phyloP scores from a whole-genome alignment of 2,329 filamentous ascomycete genomes.

The Emergomyces orientalis region DNA sequence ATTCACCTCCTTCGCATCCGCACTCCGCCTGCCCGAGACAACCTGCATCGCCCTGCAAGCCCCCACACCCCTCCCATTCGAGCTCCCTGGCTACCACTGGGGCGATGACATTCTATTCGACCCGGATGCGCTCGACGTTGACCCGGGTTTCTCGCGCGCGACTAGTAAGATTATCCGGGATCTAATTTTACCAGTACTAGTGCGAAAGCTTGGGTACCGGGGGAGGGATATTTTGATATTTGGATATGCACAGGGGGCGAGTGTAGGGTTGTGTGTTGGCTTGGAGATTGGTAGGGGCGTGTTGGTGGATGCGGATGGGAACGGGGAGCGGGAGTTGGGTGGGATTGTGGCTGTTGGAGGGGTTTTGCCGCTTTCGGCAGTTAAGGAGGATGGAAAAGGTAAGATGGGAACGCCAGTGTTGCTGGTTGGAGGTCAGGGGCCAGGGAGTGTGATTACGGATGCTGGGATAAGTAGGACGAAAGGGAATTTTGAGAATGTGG shows the following conservation, averaged over 20 bases:
- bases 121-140: slow-evolving; percentile 49
- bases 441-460: slow-evolving; percentile 46
- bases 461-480: slow-evolving; percentile 56
- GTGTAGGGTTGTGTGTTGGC: slow-evolving; percentile 50
- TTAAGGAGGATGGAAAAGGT: slow-evolving; percentile 14
- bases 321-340: slow-evolving; percentile 25
- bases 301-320: slow-evolving; percentile 14
- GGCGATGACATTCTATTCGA: slow-evolving; percentile 56
- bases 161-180: slow-evolving; percentile 40
- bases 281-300: slow-evolving; percentile 30
- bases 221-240: slow-evolving; percentile 53
- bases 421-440: slow-evolving; percentile 33
- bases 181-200: slow-evolving; percentile 44
- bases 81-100: slow-evolving; percentile 60
- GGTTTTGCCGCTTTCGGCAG: slow-evolving; percentile 29
- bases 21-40: slow-evolving; percentile 66
- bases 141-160: slow-evolving; percentile 52
- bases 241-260: slow-evolving; percentile 60
- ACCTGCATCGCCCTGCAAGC: slow-evolving; percentile 65
- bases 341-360: slow-evolving; percentile 38
- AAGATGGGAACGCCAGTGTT: slow-evolving; percentile 37
- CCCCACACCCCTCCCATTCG: slow-evolving; percentile 57
- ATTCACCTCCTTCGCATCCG: slow-evolving; percentile 60
- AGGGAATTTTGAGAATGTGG: slow-evolving; percentile 56
- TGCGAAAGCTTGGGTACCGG: slow-evolving; percentile 52